Conservation (phyloP, 306 rosid genomes). For the Medicago arabica region DNA sequence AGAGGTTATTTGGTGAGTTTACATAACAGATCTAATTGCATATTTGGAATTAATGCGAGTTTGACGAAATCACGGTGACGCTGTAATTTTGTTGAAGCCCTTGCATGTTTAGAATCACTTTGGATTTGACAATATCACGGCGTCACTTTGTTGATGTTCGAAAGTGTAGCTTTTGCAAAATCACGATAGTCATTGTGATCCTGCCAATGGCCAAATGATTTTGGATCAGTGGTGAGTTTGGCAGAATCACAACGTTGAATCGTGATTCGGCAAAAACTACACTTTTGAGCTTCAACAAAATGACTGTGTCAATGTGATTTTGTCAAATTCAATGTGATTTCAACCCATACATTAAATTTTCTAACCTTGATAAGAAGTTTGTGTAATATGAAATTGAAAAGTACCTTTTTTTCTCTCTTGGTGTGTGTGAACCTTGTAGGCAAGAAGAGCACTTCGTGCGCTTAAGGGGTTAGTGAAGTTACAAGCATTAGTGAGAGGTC, state of each 20-base stretch:
- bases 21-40: conserved; percentile 30
- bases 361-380: background rate
- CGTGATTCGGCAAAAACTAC: background rate
- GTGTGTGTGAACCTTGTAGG: conserved; percentile 50
- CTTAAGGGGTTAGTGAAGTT: conserved; percentile 91
- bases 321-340: background rate
- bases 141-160: background rate
- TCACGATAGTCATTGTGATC: background rate
- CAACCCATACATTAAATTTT: background rate
- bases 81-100: background rate
- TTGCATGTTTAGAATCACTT: background rate
- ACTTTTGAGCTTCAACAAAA: background rate
- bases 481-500: conserved; percentile 96
- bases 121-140: background rate
- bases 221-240: background rate
- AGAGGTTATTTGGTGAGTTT: conserved; percentile 88
- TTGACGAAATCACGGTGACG: background rate
- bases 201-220: background rate
- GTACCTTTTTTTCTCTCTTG: conserved; percentile 3
- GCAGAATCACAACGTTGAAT: background rate
- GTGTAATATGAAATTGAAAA: background rate
- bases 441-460: conserved; percentile 93
- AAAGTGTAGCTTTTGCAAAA: background rate
- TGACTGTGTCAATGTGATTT: background rate
- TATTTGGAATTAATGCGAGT: background rate